Conservation (phyloP, 78 protist species). For the Pelomyxa schiedti region DNA sequence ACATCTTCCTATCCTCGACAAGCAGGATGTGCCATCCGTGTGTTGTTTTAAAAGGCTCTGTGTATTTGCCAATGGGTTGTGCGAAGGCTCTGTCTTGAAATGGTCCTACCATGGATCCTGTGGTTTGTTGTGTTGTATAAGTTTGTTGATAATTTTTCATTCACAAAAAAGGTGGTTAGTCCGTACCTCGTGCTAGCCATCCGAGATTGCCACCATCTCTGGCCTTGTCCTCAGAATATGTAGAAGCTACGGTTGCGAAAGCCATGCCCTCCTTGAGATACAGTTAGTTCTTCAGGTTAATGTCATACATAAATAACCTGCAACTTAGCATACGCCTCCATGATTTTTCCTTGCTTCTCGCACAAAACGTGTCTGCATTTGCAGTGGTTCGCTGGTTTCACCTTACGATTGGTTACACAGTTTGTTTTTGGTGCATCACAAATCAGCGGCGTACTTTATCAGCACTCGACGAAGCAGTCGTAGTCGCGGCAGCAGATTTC, state of each 20-base stretch:
- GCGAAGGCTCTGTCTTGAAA: constrained; percentile 16
- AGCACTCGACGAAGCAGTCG: too few species aligned
- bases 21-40: constrained; percentile 6
- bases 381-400: constrained; percentile 6
- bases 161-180: too few species aligned
- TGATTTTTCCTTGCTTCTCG: constrained; percentile 16
- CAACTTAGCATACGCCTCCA: constrained; percentile 1
- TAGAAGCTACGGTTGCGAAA: constrained; percentile 1
- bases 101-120: background rate
- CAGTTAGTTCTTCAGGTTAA: too few species aligned
- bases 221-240: constrained; percentile 16
- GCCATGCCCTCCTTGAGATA: background rate
- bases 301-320: too few species aligned
- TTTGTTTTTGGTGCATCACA: too few species aligned
- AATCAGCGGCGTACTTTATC: too few species aligned
- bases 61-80: background rate
- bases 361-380: constrained; percentile 2
- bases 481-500: too few species aligned
- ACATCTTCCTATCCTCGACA: constrained; percentile 3
- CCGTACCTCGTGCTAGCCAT: constrained; percentile 5
- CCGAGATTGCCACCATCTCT: constrained; percentile 2
- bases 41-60: constrained; percentile 6
- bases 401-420: background rate
- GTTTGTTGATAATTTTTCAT: too few species aligned
- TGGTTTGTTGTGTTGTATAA: too few species aligned